Evolutionary conservation across 2,329 filamentous ascomycete genomes (phyloP).

Genomic region (Neurospora sp.): DNA sequence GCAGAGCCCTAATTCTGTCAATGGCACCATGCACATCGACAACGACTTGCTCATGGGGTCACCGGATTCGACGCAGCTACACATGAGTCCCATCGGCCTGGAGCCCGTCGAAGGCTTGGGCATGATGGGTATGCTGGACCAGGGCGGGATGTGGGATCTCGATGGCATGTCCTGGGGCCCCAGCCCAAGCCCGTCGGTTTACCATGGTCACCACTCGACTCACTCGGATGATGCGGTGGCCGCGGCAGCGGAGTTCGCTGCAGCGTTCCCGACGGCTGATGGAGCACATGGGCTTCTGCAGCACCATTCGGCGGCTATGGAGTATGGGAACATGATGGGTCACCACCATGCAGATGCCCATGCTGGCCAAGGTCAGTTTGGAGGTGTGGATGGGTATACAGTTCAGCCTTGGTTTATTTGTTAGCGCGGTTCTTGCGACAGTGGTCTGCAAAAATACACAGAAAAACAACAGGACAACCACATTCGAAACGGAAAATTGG

Average conservation of each 20-base stretch:
- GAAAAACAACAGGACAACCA: no score
- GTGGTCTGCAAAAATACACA: not conserved
- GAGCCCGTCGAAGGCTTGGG: conserved; percentile 38
- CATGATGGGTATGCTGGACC: conserved; percentile 43
- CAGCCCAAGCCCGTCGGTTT: conserved; percentile 24
- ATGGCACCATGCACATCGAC: conserved; percentile 19
- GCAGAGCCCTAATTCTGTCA: conserved; percentile 7
- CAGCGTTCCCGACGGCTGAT: conserved; percentile 12
- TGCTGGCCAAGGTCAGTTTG: conserved; percentile 7
- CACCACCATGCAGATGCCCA: conserved; percentile 17
- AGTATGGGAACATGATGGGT: conserved; percentile 30
- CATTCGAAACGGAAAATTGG: no score
- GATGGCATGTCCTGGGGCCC: conserved; percentile 46
- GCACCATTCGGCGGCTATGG: conserved; percentile 13
- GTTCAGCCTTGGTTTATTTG: not conserved
- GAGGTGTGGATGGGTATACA: not conserved
- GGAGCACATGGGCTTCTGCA: conserved; percentile 14
- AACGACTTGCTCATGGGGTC: conserved; percentile 24
- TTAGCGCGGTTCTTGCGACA: not conserved
- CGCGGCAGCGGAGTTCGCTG: conserved; percentile 11
- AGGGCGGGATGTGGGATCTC: conserved; percentile 45
- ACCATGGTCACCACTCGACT: not conserved
- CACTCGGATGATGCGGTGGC: conserved; percentile 5
- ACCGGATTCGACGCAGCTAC: conserved; percentile 28
- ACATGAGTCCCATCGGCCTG: conserved; percentile 42